Base-by-base conservation (phyloP, 176 grass and related monocot species). In the Puya raimondii region DNA sequence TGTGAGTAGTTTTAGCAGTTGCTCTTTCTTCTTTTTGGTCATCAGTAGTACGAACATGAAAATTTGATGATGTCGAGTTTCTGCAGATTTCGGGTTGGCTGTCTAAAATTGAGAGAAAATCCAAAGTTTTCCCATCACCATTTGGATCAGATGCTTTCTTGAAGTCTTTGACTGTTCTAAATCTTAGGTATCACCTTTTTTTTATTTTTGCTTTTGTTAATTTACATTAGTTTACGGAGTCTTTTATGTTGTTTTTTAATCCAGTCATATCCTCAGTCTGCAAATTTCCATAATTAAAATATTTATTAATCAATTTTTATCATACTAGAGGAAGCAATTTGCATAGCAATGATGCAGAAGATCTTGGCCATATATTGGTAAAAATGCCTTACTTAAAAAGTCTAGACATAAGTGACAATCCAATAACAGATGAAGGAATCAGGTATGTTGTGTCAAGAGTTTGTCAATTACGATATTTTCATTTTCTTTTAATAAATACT, bases 341-440 rank as follows among this genome's bases (percentile, higher is more conserved):
- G 50, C 74, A 82, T 23, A 67, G 79, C 50, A 50, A 72, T 1
- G 94, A 97, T 87, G 64, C 88, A 66, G 79, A 87, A 58, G 89
- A 82, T 74, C 84, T 97, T 76, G 51, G 65, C 63, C 75, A 76
- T 67, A 79, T 97, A 68, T 77, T 97, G 86, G 70, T 76, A 78
- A 85, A 74, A 71, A 88, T 90, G 72, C 85, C 89, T 59, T 79
- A 70, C 49, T 80, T 97, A 67, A 85, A 57, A 70, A 79, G 83
- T 74, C 88, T 97, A 69, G 94, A 97, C 82, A 79, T 97, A 75
- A 93, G 94, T 63, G 82, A 85, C 49, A 97, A 97, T 67, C 80
- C 89, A 49, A 80, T 97, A 75, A 81, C 50, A 53, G 94, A 97
- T 64, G 80, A 81, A 50, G 94, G 94, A 75, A 74, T 97, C 81